Percentiles rank a stretch among this genome's conserved stretches.
These are phyloP conservation scores for Leptodontidium sp. DNA, from an alignment of 2,329 filamentous ascomycete genomes.

Conservation along the genomic window DNA sequence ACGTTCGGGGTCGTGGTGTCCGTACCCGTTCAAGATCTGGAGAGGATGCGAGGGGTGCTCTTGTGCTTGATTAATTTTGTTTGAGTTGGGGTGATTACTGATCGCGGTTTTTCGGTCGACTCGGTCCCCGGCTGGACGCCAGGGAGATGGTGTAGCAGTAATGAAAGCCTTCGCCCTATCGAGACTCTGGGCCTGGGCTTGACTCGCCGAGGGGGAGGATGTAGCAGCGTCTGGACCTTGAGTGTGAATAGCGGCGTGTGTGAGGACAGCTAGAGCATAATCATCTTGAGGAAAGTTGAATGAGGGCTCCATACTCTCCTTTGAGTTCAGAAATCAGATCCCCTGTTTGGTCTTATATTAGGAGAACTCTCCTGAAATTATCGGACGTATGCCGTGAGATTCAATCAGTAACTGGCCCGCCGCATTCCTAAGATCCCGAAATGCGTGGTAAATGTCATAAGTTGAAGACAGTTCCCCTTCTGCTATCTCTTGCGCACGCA, in stretches of 20 bases:
- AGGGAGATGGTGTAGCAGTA: constrained; percentile 11
- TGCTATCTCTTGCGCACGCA: constrained; percentile 14
- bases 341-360: constrained; percentile 1
- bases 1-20: not conserved
- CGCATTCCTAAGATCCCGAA: constrained; percentile 7
- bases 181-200: constrained; percentile 1
- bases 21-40: constrained; percentile 8
- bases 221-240: constrained; percentile 7
- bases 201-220: constrained; percentile 15
- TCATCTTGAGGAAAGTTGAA: constrained; percentile 36
- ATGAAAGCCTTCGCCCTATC: not conserved
- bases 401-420: not conserved
- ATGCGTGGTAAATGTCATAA: constrained; percentile 11
- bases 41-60: not conserved
- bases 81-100: not conserved
- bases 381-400: constrained; percentile 8
- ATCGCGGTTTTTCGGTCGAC: not conserved
- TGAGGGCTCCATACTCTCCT: constrained; percentile 35
- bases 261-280: constrained; percentile 42
- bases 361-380: not conserved
- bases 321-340: constrained; percentile 10
- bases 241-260: constrained; percentile 40
- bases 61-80: constrained; percentile 5
- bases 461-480: not conserved
- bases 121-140: not conserved